These are phyloP conservation scores for Coriaria nepalensis DNA, from an alignment of 306 rosid genomes.

Conservation along the genomic window DNA sequence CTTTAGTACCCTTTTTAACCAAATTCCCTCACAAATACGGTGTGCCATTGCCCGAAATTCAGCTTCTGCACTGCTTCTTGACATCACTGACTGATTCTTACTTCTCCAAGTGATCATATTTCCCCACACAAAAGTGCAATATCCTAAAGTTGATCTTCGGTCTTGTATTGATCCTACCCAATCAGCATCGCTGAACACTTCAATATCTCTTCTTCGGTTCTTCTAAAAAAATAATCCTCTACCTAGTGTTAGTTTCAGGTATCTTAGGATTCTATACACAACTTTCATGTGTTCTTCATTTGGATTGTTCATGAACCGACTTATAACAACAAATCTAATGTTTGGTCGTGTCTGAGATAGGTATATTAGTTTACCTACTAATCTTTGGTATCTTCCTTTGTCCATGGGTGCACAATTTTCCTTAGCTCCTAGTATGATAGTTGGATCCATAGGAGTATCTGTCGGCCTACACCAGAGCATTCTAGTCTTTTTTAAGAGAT, in stretches of 20 bases:
- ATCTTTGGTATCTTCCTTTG: neutral
- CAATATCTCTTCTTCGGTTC: neutral
- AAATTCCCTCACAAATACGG: neutral
- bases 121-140: too few relatives aligned
- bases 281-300: neutral
- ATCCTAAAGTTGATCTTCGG: neutral
- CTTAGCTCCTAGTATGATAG: neutral
- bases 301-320: too few relatives aligned
- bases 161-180: neutral
- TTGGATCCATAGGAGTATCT: too few relatives aligned
- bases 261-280: neutral
- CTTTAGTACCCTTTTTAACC: neutral
- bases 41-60: too few relatives aligned
- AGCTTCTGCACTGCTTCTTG: too few relatives aligned
- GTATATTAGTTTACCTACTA: neutral
- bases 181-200: neutral
- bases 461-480: too few relatives aligned
- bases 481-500: too few relatives aligned
- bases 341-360: neutral
- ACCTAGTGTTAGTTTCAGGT: neutral
- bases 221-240: neutral
- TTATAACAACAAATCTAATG: too few relatives aligned
- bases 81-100: too few relatives aligned
- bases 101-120: too few relatives aligned
- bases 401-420: neutral